These are phyloP conservation scores for Polytrichum formosum DNA, from an alignment of 225 moss, liverwort and hornwort species.

Conservation along the genomic window DNA sequence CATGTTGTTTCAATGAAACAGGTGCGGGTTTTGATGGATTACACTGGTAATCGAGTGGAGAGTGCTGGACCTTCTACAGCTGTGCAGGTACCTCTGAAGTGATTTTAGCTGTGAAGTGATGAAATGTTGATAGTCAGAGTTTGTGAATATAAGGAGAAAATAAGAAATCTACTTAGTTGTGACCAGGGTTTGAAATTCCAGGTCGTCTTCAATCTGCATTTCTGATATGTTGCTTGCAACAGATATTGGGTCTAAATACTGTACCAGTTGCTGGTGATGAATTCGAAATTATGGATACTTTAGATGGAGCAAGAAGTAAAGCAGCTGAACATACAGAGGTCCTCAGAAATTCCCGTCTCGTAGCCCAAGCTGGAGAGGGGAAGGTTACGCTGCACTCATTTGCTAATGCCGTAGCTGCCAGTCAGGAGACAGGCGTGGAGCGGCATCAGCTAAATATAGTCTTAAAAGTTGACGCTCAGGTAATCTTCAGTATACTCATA, in stretches of 20 bases:
- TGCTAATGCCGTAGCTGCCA: conserved; percentile 66
- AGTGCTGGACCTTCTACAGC: conserved; percentile 92
- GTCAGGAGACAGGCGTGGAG: conserved; percentile 65
- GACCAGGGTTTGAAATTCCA: too few species aligned
- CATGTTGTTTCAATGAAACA: conserved; percentile 17
- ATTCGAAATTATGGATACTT: conserved; percentile 68
- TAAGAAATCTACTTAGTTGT: too few species aligned
- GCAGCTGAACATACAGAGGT: conserved; percentile 65
- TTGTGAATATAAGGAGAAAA: too few species aligned
- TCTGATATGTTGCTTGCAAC: conserved; percentile 5
- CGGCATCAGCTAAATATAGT: conserved; percentile 84
- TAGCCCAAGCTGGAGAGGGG: conserved; percentile 91
- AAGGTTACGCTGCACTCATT: conserved; percentile 94
- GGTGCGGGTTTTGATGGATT: conserved; percentile 90
- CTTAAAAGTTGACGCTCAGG: conserved; percentile 97
- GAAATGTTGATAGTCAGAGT: too few species aligned
- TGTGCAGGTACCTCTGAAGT: conserved; percentile 57
- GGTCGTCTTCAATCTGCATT: too few species aligned
- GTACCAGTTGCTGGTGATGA: conserved; percentile 90
- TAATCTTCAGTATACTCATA: conserved; percentile 8
- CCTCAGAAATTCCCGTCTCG: conserved; percentile 65
- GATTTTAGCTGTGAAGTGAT: too few species aligned
- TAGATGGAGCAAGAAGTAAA: conserved; percentile 69
- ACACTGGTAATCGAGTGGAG: conserved; percentile 75
- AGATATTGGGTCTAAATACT: conserved; percentile 84